Evolutionary conservation across 1,139 yeast species (phyloP), one percentile per base, ranked within the genome.

Genomic region (Scheffersomyces cryptocercus): DNA sequence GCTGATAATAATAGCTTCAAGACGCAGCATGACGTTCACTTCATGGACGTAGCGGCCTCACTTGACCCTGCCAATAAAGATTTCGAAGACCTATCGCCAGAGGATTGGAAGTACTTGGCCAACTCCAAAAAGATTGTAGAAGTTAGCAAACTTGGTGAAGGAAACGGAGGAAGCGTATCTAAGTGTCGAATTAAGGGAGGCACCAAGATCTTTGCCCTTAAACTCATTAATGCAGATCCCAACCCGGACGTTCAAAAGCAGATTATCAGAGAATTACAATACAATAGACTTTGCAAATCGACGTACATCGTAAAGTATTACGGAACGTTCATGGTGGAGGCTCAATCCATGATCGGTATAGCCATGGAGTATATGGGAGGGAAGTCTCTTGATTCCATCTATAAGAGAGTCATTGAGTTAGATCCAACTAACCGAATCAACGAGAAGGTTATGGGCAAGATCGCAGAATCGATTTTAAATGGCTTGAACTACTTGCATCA

Each of bases 281-380:
- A 88, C 64, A 91, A 93, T 63, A 76, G 89, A 48, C 76, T 84
- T 36, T 91, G 96, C 60, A 77, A 81, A 53, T 85, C 95, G 36
- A 88, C 89, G 4, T 85, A 84, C 58, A 93, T 93, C 48, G 98
- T 91, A 34, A 81, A 83, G 60, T 93, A 93, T 64, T 93, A 88
- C 60, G 98, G 99, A 3, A 90, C 97, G 47, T 93, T 88, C 60
- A 71, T 88, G 54, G 82, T 87, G 52, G 89, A 84, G 54, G 79
- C 80, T 47, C 82, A 79, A 50, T 88, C 90, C 30, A 82, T 88
- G 60, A 90, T 93, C 37, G 79, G 79, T 3, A 93, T 93, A 30
- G 91, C 97, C 36, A 93, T 93, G 98, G 99, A 93, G 63, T 93
- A 80, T 62, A 93, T 96, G 89, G 97, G 91, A 28, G 98, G 97